phyloP scores from a whole-genome alignment of 192 early-diverging fungal genomes.

The Gigaspora rosea region DNA sequence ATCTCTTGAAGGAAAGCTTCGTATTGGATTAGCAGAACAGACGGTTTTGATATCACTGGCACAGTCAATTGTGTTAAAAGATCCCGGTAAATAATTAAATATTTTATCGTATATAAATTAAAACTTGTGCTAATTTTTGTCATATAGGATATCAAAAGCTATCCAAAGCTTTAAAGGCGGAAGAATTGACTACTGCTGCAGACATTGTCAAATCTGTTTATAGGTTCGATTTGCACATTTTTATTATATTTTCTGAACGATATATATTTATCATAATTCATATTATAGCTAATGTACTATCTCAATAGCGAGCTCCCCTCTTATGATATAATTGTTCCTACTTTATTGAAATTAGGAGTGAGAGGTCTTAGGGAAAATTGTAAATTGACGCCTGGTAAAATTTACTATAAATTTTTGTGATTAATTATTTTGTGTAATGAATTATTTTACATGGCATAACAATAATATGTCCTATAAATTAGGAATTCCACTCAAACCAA shows the following conservation, averaged over 20 bases:
- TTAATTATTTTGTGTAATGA: background rate
- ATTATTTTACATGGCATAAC: background rate
- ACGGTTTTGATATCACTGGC: constrained; percentile 87
- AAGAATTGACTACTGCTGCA: constrained; percentile 48
- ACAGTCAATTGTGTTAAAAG: constrained; percentile 73
- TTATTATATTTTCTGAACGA: background rate
- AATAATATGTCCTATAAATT: background rate
- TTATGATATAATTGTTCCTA: constrained; percentile 90
- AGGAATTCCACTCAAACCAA: constrained; percentile 97
- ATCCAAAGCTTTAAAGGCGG: constrained; percentile 36
- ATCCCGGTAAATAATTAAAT: constrained; percentile 44
- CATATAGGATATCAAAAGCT: constrained; percentile 41
- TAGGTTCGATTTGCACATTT: constrained; percentile 30
- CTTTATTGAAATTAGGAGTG: constrained; percentile 77
- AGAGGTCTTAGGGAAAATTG: constrained; percentile 70
- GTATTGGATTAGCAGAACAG: constrained; percentile 95
- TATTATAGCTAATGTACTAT: background rate
- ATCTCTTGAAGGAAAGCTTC: constrained; percentile 89
- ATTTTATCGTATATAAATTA: background rate
- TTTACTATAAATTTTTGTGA: background rate
- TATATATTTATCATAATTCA: background rate
- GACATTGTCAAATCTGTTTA: constrained; percentile 59
- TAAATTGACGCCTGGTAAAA: constrained; percentile 82
- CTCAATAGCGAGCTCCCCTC: constrained; percentile 81
- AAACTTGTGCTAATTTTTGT: background rate